Evolutionary conservation across 345 rosid genomes (phyloP).

Genomic region (Xanthoceras sorbifolium): DNA sequence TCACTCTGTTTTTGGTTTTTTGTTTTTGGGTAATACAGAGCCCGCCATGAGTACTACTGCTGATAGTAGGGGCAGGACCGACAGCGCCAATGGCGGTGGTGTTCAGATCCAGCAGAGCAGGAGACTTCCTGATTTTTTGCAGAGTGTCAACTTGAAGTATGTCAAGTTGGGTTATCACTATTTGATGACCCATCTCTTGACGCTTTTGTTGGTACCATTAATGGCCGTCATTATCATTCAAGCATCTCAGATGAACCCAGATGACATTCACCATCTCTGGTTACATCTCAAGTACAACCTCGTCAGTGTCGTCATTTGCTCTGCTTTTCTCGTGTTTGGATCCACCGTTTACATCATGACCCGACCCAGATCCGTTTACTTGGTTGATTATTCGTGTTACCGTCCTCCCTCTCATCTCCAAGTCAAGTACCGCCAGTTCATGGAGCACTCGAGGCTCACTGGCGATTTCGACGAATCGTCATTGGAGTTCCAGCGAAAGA

Average conservation of each 20-base stretch:
- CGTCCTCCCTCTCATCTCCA: conserved; percentile 65
- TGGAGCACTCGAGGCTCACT: conserved; percentile 74
- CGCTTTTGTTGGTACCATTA: conserved; percentile 72
- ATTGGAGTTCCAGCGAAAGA: conserved; percentile 80
- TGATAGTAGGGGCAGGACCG: background rate
- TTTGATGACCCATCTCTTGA: conserved; percentile 61
- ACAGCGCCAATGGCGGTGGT: conserved; percentile 39
- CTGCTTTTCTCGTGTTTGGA: conserved; percentile 60
- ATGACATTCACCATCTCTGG: conserved; percentile 69
- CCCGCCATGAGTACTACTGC: conserved; percentile 40
- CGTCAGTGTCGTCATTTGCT: conserved; percentile 63
- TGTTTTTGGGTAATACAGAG: background rate
- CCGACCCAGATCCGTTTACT: conserved; percentile 76
- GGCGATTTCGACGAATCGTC: conserved; percentile 83
- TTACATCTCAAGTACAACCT: conserved; percentile 87
- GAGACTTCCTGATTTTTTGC: conserved; percentile 81
- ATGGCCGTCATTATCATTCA: conserved; percentile 58
- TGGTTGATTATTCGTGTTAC: conserved; percentile 75
- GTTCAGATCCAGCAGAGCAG: conserved; percentile 65
- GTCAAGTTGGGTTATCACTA: conserved; percentile 92
- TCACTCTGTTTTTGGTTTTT: background rate
- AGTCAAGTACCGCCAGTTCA: conserved; percentile 57
- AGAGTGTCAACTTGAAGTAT: conserved; percentile 82
- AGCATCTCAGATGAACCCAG: conserved; percentile 59
- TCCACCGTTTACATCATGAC: conserved; percentile 82